Evolutionary conservation across 2,329 filamentous ascomycete species (phyloP).

Genomic region (Alternaria sp.): DNA sequence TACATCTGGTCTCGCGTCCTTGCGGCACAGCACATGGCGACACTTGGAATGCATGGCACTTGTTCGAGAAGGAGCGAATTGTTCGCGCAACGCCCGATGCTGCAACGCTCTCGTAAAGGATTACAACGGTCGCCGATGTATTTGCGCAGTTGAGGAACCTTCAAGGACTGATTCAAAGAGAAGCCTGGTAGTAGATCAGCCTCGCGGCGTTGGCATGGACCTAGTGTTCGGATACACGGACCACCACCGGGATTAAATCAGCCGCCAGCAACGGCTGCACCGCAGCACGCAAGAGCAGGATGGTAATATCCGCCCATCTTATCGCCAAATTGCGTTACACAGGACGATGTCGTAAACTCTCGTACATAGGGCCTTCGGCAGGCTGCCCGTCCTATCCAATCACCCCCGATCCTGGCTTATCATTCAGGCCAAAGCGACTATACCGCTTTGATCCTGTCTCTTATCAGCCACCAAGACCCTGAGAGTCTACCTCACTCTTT

Average conservation of each 20-base stretch:
- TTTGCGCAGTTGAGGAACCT: not conserved
- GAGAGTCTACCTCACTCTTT: slow-evolving; percentile 20
- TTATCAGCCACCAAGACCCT: slow-evolving; percentile 25
- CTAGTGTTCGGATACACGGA: slow-evolving; percentile 34
- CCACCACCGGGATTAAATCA: slow-evolving; percentile 23
- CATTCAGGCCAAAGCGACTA: slow-evolving; percentile 12
- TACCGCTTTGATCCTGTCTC: slow-evolving; percentile 14
- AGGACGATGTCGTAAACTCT: slow-evolving; percentile 28
- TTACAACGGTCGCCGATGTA: not conserved
- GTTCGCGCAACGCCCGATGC: not conserved
- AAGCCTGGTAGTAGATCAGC: not conserved
- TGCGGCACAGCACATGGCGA: not conserved
- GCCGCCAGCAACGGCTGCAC: slow-evolving; percentile 13
- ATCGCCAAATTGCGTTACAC: slow-evolving; percentile 19
- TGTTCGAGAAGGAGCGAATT: not conserved
- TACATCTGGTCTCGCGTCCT: not conserved
- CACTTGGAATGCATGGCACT: not conserved
- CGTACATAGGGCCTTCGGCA: slow-evolving; percentile 15
- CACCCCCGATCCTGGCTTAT: slow-evolving; percentile 26
- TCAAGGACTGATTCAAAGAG: not conserved
- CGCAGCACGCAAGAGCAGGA: slow-evolving; percentile 22
- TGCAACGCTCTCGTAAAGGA: too few species aligned
- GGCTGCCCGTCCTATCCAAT: slow-evolving; percentile 19
- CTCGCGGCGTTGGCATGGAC: slow-evolving; percentile 10
- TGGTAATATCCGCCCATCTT: slow-evolving; percentile 19